A percentile compares a stretch with the other conserved stretches of the same genome.
These are phyloP conservation scores for Sporothrix pallida DNA, from an alignment of 2,329 filamentous ascomycete genomes.

Conservation along the genomic window DNA sequence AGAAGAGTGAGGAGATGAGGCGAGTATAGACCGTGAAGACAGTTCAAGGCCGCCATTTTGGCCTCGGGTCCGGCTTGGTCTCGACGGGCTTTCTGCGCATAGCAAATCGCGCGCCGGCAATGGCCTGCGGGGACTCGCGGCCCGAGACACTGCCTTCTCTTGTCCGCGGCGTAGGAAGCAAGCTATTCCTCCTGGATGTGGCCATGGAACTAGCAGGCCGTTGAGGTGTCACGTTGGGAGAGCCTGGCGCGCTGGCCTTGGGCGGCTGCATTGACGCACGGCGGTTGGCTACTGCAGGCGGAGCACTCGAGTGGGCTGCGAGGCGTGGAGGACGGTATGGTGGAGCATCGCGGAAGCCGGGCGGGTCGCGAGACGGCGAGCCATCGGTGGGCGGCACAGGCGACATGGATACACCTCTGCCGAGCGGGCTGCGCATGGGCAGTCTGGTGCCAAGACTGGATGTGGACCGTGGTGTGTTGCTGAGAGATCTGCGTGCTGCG, in stretches of 20 bases:
- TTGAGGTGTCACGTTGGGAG: conserved; percentile 40
- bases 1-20: conserved; percentile 19
- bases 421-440: conserved; percentile 57
- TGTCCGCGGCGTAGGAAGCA: conserved; percentile 55
- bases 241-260: conserved; percentile 41
- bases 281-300: conserved; percentile 48
- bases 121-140: conserved; percentile 55
- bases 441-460: conserved; percentile 50
- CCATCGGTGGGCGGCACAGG: conserved; percentile 52
- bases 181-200: conserved; percentile 56
- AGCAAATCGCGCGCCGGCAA: conserved; percentile 53
- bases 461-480: conserved; percentile 45
- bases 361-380: conserved; percentile 51
- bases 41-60: conserved; percentile 54
- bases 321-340: conserved; percentile 55
- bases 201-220: conserved; percentile 65
- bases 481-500: conserved; percentile 52
- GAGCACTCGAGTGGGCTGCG: conserved; percentile 52
- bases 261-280: conserved; percentile 61
- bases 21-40: conserved; percentile 33
- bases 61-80: conserved; percentile 50
- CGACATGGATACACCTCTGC: conserved; percentile 55
- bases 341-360: conserved; percentile 58
- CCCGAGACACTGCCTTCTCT: conserved; percentile 48
- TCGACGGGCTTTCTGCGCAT: conserved; percentile 49